Base-by-base conservation (phyloP, 495 filamentous ascomycete genomes). In the Aspergillus mulundensis region DNA sequence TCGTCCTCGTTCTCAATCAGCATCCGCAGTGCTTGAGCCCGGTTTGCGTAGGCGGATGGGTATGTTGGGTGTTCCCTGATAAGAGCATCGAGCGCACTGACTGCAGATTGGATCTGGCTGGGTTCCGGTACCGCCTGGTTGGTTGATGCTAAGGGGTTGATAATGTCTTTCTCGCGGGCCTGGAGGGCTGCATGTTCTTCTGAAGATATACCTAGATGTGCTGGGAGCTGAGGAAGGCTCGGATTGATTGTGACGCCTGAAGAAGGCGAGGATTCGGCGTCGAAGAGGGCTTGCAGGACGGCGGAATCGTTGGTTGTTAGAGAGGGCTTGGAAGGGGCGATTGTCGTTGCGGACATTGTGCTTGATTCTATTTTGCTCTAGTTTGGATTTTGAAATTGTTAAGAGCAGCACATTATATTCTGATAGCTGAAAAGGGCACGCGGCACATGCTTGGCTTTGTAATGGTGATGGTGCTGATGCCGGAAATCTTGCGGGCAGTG, bases 281-380 rank as follows among this genome's bases (percentile, higher is more conserved):
- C 88, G 63, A 88, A 90, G 67, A 95, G 86, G 50, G 88, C 86
- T 61, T 85, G 75, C 40, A 94, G 83, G 57, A 93, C 82, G 32
- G 83, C 78, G 56, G 83, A 68, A 70, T 95, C 90, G 63, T 87
- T 87, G 23, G 70, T 69, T 52, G 85, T 86, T 24, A 95, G 83
- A 44, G 32, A 75, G 65, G 66, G 77, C 53, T 63, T 64, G 20
- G 67, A 59, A 36, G 75, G 60, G 20, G 75, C 61, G 77, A 85
- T 80, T 24, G 61, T 71, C 46, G 64, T 53, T 64, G 69, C 68
- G 54, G 34, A 56, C 34, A 41, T 56, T 24, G 49, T 58, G 15
- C 34, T 25, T 21, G n/a, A 7, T 34, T 0, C 38, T 28, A 25
- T 4, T 49, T 6, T 10, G 32, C 14, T 50, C 7, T 21, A 15